Evolutionary conservation across 202 grass and related monocot genomes (phyloP).

Genomic region (Brachypodium distachyon): DNA sequence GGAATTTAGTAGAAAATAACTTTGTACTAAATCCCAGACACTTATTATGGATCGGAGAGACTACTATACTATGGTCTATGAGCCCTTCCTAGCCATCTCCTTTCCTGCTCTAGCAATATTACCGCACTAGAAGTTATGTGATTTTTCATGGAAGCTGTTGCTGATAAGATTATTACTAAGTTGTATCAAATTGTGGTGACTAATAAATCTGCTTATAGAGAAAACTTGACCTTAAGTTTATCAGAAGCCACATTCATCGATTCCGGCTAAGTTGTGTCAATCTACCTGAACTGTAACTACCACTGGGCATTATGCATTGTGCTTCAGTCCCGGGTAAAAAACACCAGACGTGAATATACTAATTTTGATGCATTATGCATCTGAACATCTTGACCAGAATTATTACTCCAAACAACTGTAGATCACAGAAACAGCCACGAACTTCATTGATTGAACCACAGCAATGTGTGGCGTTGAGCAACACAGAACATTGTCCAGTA

Average conservation of each 20-base stretch:
- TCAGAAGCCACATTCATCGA: neutral
- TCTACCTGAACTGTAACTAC: neutral
- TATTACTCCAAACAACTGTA: neutral
- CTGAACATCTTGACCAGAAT: neutral
- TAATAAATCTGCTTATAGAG: neutral
- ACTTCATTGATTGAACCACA: conserved; percentile 6
- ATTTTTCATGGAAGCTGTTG: neutral
- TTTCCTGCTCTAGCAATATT: neutral
- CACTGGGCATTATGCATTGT: neutral
- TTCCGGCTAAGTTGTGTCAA: neutral
- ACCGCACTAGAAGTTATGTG: neutral
- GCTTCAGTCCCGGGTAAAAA: too few relatives aligned
- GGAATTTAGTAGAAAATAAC: too few relatives aligned
- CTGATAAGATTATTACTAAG: neutral
- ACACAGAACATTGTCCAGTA: conserved; percentile 7
- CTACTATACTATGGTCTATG: too few relatives aligned
- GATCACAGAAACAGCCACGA: neutral
- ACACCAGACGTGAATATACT: too few relatives aligned
- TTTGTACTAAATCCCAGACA: too few relatives aligned
- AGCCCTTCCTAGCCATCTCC: neutral
- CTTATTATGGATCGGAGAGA: too few relatives aligned
- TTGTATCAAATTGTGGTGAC: neutral
- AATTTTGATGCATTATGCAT: neutral
- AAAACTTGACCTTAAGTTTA: neutral
- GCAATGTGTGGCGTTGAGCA: conserved; percentile 6